phyloP scores from a whole-genome alignment of 768 basidiomycete species.

The Sistotremastrum suecicum region DNA sequence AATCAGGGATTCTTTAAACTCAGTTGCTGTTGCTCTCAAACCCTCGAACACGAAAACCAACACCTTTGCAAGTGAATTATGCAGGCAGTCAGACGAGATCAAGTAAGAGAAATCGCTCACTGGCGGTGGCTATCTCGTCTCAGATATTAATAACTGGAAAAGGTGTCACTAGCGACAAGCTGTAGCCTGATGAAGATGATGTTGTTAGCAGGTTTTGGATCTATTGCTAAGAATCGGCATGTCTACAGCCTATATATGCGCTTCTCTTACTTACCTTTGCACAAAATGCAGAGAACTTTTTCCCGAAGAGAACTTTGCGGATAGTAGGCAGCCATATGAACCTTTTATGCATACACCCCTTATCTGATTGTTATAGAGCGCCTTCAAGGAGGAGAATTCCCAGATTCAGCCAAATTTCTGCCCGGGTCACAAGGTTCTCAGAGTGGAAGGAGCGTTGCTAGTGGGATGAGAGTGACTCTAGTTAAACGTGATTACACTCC shows the following conservation, averaged over 20 bases:
- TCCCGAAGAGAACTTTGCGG: constrained; percentile 9
- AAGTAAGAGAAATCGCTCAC: constrained; percentile 1
- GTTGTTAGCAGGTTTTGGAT: constrained; percentile 7
- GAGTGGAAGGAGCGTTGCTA: constrained; percentile 16
- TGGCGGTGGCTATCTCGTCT: constrained; percentile 1
- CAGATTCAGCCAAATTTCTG: too few relatives aligned
- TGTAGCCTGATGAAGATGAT: constrained; percentile 7
- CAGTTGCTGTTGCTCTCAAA: background rate
- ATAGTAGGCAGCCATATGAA: background rate
- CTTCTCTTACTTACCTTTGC: background rate
- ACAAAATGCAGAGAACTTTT: constrained; percentile 6
- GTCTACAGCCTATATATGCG: background rate
- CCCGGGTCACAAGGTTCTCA: too few relatives aligned
- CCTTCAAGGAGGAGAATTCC: background rate
- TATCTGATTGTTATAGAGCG: constrained; percentile 1
- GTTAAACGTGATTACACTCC: constrained; percentile 67
- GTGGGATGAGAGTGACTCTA: constrained; percentile 57
- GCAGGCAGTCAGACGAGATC: constrained; percentile 2
- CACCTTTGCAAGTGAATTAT: background rate
- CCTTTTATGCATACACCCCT: background rate
- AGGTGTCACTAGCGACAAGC: constrained; percentile 7
- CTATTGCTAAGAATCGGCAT: constrained; percentile 1
- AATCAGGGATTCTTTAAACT: background rate
- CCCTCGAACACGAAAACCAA: background rate
- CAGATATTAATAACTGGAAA: constrained; percentile 2